A percentile compares a stretch with the other conserved stretches of the same genome.
Evolutionary conservation across 1,284 basidiomycete genomes (phyloP).

Genomic region (Moesziomyces sp.): DNA sequence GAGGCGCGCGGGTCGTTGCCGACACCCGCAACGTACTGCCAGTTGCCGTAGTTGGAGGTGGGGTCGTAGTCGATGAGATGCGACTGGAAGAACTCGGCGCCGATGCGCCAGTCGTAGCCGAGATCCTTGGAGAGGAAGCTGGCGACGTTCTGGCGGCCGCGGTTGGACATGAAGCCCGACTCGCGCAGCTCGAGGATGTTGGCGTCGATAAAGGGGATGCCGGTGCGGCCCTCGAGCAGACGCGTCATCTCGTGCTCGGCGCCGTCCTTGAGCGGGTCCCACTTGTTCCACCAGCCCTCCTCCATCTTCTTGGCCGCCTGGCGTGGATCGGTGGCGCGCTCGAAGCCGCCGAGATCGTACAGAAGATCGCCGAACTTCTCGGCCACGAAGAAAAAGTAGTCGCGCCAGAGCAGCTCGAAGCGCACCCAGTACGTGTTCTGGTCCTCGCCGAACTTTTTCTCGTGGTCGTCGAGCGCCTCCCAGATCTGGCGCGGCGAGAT

Average conservation of each 20-base stretch:
- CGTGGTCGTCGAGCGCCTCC: slow-evolving; percentile 67
- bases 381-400: slow-evolving; percentile 72
- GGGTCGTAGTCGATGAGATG: slow-evolving; percentile 66
- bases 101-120: slow-evolving; percentile 72
- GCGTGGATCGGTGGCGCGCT: slow-evolving; percentile 69
- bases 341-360: slow-evolving; percentile 70
- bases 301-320: slow-evolving; percentile 68
- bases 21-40: slow-evolving; percentile 70
- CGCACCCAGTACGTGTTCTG: slow-evolving; percentile 70
- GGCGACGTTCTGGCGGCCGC: slow-evolving; percentile 73
- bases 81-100: slow-evolving; percentile 72
- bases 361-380: slow-evolving; percentile 69
- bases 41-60: slow-evolving; percentile 63
- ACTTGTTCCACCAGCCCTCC: slow-evolving; percentile 58
- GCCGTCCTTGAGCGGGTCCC: slow-evolving; percentile 51
- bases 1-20: slow-evolving; percentile 73
- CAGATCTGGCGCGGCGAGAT: slow-evolving; percentile 71
- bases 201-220: slow-evolving; percentile 73
- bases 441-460: slow-evolving; percentile 66
- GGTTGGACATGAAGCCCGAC: slow-evolving; percentile 68
- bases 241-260: slow-evolving; percentile 65
- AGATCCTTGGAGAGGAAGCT: slow-evolving; percentile 72
- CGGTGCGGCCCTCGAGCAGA: slow-evolving; percentile 72
- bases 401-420: slow-evolving; percentile 73
- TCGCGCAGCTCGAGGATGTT: slow-evolving; percentile 72